A percentile compares a stretch with the other conserved stretches of the same genome.
Conservation (phyloP, 2,329 filamentous ascomycete species). For the Fusarium concolor region DNA sequence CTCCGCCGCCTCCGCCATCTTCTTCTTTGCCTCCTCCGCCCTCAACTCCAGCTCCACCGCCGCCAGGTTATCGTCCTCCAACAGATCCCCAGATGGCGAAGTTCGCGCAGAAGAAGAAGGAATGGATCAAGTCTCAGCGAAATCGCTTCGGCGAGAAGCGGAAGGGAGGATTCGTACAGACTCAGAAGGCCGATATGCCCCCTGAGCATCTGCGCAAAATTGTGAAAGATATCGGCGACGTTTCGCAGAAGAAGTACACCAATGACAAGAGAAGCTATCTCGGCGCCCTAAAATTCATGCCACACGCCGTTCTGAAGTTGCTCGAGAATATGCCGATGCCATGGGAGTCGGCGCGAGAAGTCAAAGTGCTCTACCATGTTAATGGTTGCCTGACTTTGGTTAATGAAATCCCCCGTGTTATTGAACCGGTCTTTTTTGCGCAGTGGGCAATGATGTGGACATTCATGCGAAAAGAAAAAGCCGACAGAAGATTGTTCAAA, state of each 20-base stretch:
- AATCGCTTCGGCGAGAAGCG: slow-evolving; percentile 97
- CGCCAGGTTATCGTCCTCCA: slow-evolving; percentile 84
- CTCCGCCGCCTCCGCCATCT: slow-evolving; percentile 66
- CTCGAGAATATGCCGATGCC: slow-evolving; percentile 99
- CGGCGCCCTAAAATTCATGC: slow-evolving; percentile 98
- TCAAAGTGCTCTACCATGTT: slow-evolving; percentile 98
- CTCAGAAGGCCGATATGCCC: slow-evolving; percentile 98
- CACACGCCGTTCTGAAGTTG: slow-evolving; percentile 95
- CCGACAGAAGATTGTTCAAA: slow-evolving; percentile 95
- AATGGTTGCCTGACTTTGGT: slow-evolving; percentile 97
- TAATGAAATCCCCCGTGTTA: slow-evolving; percentile 95
- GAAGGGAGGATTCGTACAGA: slow-evolving; percentile 95
- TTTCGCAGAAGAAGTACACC: slow-evolving; percentile 99
- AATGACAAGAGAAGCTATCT: slow-evolving; percentile 98
- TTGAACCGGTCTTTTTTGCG: slow-evolving; percentile 96
- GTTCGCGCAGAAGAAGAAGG: slow-evolving; percentile 98
- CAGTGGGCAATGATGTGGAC: slow-evolving; percentile 99
- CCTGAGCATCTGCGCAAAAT: slow-evolving; percentile 98
- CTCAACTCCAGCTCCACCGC: slow-evolving; percentile 74
- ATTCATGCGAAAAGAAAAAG: slow-evolving; percentile 97
- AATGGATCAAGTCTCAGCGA: slow-evolving; percentile 93
- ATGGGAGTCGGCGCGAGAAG: slow-evolving; percentile 95
- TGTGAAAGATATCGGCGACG: slow-evolving; percentile 97
- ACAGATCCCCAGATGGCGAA: slow-evolving; percentile 89
- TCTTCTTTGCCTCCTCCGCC: slow-evolving; percentile 69